A percentile compares a stretch with the other conserved stretches of the same genome.
Conservation (phyloP, 495 filamentous ascomycete genomes). For the Penicillium cosmopolitanum region DNA sequence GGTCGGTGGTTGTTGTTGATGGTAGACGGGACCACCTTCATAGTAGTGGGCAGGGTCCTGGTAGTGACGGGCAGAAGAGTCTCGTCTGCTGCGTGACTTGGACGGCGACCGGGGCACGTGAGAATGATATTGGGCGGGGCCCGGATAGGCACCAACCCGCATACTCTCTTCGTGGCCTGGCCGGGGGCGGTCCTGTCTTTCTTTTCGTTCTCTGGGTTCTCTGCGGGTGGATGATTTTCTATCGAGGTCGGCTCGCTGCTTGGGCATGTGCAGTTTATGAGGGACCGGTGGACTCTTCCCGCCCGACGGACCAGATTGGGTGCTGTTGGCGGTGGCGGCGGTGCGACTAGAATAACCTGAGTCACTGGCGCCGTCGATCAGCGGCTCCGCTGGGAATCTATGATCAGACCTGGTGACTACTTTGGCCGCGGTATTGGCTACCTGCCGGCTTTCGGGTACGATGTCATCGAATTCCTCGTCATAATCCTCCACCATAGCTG, state of each 20-base stretch:
- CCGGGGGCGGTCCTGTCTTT: conserved; percentile 33
- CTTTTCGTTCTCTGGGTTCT: conserved; percentile 39
- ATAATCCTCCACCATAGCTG: conserved; percentile 61
- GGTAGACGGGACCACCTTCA: conserved; percentile 36
- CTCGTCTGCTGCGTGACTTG: conserved; percentile 39
- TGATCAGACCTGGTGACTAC: conserved; percentile 54
- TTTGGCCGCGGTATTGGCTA: conserved; percentile 54
- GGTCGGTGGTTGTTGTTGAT: conserved; percentile 14
- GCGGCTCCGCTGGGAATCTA: conserved; percentile 36
- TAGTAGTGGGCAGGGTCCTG: conserved; percentile 38
- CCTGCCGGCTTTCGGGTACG: conserved; percentile 52
- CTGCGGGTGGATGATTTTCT: conserved; percentile 38
- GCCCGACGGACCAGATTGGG: conserved; percentile 56
- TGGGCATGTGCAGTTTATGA: conserved; percentile 47
- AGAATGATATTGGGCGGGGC: conserved; percentile 32
- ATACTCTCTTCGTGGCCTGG: conserved; percentile 42
- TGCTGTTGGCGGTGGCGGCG: conserved; percentile 56
- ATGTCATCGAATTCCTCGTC: conserved; percentile 54
- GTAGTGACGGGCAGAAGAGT: conserved; percentile 35
- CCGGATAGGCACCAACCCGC: conserved; percentile 41
- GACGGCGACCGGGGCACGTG: conserved; percentile 40
- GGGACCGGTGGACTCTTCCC: conserved; percentile 42
- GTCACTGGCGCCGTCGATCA: conserved; percentile 59
- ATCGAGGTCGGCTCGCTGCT: conserved; percentile 32
- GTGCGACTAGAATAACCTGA: conserved; percentile 70